Evolutionary conservation across 208 protist species (phyloP).

Genomic region (Trypanosoma boissoni): DNA sequence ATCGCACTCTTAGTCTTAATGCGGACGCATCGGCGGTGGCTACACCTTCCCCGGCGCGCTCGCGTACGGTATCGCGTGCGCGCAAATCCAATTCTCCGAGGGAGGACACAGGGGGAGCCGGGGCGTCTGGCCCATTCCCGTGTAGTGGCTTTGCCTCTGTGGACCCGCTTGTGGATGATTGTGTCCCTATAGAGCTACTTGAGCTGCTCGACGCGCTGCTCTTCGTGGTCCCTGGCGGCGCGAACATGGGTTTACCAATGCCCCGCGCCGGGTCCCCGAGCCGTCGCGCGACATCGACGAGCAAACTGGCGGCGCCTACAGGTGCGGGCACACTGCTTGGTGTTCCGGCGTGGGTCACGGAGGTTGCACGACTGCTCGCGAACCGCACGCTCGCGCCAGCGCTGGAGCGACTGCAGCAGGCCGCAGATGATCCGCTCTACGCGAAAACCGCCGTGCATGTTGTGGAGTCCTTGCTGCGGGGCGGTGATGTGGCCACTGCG

Average conservation of each 20-base stretch:
- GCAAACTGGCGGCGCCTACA: no score
- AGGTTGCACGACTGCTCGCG: slow-evolving; percentile 26
- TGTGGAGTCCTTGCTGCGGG: slow-evolving; percentile 40
- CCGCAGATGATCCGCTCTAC: slow-evolving; percentile 43
- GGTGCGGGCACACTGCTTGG: slow-evolving; percentile 25
- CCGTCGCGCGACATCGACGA: not conserved
- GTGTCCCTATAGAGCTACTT: slow-evolving; percentile 63
- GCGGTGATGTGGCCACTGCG: slow-evolving; percentile 29
- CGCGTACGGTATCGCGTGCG: not conserved
- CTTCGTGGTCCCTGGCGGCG: slow-evolving; percentile 37
- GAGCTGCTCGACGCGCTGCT: slow-evolving; percentile 64
- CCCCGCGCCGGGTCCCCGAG: no score
- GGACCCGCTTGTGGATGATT: slow-evolving; percentile 42
- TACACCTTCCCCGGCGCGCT: not conserved
- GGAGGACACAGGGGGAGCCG: no score
- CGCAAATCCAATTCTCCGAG: no score
- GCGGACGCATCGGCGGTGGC: not conserved
- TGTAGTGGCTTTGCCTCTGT: slow-evolving; percentile 36
- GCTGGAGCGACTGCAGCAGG: slow-evolving; percentile 35
- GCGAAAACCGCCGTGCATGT: slow-evolving; percentile 43
- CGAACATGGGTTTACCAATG: not conserved
- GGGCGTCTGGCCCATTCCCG: slow-evolving; percentile 28
- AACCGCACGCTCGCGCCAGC: not conserved
- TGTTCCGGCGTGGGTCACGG: slow-evolving; percentile 37
- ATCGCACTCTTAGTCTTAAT: slow-evolving; percentile 28